phyloP scores from a whole-genome alignment of 345 rosid species.

The Gossypium raimondii region DNA sequence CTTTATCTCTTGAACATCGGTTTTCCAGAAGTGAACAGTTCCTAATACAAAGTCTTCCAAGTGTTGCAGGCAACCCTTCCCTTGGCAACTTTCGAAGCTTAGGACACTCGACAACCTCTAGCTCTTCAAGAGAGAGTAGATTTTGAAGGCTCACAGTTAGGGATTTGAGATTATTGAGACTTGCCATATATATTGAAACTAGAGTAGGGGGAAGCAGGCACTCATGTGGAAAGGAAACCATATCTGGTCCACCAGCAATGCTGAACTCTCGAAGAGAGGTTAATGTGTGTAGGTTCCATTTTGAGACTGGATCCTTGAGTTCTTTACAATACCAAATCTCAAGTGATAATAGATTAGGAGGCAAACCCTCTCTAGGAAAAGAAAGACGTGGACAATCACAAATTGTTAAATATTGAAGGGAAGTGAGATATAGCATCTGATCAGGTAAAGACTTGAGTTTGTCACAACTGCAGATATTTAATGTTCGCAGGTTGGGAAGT shows the following conservation, averaged over 20 bases:
- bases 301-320: slow-evolving; percentile 18
- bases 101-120: slow-evolving; percentile 22
- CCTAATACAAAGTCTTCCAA: slow-evolving; percentile 17
- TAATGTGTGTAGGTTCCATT: slow-evolving; percentile 8
- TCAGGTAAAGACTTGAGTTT: slow-evolving; percentile 23
- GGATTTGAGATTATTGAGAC: slow-evolving; percentile 16
- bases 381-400: slow-evolving; percentile 10
- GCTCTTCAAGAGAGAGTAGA: slow-evolving; percentile 21
- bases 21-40: slow-evolving; percentile 21
- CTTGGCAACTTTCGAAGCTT: slow-evolving; percentile 20
- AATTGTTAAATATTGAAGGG: slow-evolving; percentile 19
- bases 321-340: slow-evolving; percentile 24
- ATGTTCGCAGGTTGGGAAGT: background rate
- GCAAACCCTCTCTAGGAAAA: slow-evolving; percentile 30
- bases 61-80: slow-evolving; percentile 24
- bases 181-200: slow-evolving; percentile 15
- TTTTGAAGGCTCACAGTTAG: slow-evolving; percentile 17
- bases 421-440: slow-evolving; percentile 20
- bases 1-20: slow-evolving; percentile 17
- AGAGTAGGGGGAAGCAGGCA: slow-evolving; percentile 25
- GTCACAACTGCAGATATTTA: slow-evolving; percentile 2
- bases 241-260: slow-evolving; percentile 10
- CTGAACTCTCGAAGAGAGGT: slow-evolving; percentile 11
- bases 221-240: slow-evolving; percentile 13
- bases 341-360: slow-evolving; percentile 21